These are phyloP conservation scores for Anthracocystis walkeri DNA, from an alignment of 1,284 basidiomycete species.

Conservation along the genomic window DNA sequence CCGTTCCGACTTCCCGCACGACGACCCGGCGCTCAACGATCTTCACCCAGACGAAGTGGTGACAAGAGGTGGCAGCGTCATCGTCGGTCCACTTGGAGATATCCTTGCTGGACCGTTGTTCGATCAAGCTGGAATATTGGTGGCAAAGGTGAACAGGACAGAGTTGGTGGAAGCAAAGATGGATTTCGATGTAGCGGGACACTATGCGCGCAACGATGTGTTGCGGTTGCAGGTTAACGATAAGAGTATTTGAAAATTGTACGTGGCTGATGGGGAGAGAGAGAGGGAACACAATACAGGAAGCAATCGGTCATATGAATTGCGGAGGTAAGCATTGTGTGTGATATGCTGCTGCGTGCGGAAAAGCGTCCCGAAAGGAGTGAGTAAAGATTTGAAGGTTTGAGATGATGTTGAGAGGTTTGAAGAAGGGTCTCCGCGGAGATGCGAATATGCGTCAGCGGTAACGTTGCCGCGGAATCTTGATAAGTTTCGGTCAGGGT, in stretches of 20 bases:
- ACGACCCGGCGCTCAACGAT: constrained; percentile 71
- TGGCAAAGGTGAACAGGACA: constrained; percentile 77
- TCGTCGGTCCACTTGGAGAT: constrained; percentile 77
- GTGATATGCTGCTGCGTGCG: no score
- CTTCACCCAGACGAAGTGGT: constrained; percentile 73
- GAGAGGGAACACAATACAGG: background rate
- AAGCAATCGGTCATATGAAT: no score
- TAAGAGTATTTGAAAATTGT: background rate
- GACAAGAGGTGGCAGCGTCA: constrained; percentile 79
- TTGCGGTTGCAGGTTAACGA: constrained; percentile 52
- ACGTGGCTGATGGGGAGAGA: background rate
- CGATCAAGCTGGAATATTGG: constrained; percentile 75
- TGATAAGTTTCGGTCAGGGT: no score
- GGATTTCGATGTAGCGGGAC: constrained; percentile 79
- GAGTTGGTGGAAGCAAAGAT: constrained; percentile 78
- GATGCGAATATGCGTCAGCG: no score
- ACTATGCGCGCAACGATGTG: constrained; percentile 77
- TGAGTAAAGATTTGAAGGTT: background rate
- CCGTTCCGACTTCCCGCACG: constrained; percentile 73
- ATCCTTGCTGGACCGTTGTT: constrained; percentile 78
- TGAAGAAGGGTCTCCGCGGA: no score
- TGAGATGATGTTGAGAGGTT: no score
- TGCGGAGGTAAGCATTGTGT: no score
- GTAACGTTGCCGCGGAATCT: no score
- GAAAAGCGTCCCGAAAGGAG: background rate